Percentiles rank a stretch among this genome's conserved stretches.
phyloP scores from a whole-genome alignment of 495 filamentous ascomycete species.

The Penicillium odoratum region DNA sequence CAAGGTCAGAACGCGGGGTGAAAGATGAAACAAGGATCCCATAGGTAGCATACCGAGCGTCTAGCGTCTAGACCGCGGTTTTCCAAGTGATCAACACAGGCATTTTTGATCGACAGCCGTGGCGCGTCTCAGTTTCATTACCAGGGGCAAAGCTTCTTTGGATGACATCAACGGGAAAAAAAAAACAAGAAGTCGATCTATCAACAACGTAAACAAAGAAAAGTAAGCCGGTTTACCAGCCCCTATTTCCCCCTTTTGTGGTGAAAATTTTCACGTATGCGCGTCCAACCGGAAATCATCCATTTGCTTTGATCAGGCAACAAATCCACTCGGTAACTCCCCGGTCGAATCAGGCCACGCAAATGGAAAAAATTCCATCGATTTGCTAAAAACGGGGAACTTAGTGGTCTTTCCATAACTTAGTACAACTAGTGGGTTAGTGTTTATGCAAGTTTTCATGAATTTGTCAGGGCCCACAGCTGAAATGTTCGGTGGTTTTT shows the following conservation, averaged over 20 bases:
- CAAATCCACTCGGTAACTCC: conserved; percentile 8
- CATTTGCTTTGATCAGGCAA: conserved; percentile 19
- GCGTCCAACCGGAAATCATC: conserved; percentile 8
- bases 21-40: background rate
- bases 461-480: conserved; percentile 10
- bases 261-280: background rate
- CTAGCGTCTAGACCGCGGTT: conserved; percentile 18
- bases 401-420: too few species aligned
- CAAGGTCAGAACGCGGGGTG: conserved; percentile 14
- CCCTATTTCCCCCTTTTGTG: background rate
- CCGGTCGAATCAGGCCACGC: conserved; percentile 19
- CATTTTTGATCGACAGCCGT: conserved; percentile 15
- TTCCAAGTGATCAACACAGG: conserved; percentile 14
- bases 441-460: background rate
- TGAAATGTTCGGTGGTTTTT: conserved; percentile 8
- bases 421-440: background rate
- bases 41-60: background rate
- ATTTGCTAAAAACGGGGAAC: background rate
- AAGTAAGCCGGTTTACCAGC: background rate
- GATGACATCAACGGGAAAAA: background rate
- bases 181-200: background rate
- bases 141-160: background rate
- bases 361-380: conserved; percentile 6
- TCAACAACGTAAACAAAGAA: background rate
- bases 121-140: conserved; percentile 20